A percentile compares a stretch with the other conserved stretches of the same genome.
Conservation (phyloP, 306 rosid genomes). For the Gynostemma pentaphyllum region DNA sequence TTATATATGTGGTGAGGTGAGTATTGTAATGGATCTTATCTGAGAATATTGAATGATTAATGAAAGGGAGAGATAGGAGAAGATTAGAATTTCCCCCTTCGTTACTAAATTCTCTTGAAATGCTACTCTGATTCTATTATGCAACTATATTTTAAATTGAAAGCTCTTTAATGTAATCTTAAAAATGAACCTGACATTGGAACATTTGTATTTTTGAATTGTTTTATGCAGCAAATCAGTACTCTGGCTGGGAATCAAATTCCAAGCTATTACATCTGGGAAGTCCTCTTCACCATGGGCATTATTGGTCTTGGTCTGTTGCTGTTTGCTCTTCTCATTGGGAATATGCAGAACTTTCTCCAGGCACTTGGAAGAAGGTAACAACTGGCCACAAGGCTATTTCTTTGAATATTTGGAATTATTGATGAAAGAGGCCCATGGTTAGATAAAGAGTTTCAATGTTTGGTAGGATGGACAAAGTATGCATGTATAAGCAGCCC, state of each 20-base stretch:
- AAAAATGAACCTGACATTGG: not conserved
- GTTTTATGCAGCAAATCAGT: conserved; percentile 68
- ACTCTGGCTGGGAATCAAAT: conserved; percentile 54
- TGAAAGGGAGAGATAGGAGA: no score
- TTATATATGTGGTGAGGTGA: no score
- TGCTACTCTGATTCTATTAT: no score
- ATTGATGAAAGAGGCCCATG: not conserved
- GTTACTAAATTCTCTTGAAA: no score
- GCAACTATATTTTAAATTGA: not conserved
- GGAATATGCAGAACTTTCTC: conserved; percentile 82
- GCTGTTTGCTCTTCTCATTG: conserved; percentile 80
- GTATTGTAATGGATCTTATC: no score
- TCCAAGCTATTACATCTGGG: conserved; percentile 72
- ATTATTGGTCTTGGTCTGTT: conserved; percentile 75
- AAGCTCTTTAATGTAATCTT: not conserved
- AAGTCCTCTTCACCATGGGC: conserved; percentile 63
- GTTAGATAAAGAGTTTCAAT: conserved; percentile 3
- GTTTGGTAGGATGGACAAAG: not conserved
- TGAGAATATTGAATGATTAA: no score
- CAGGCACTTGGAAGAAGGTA: conserved; percentile 80
- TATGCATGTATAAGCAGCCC: not conserved
- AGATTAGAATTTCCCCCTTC: no score
- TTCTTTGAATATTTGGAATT: not conserved
- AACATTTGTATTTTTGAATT: conserved; percentile 12
- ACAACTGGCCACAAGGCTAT: not conserved